A percentile compares a stretch with the other conserved stretches of the same genome.
These are phyloP conservation scores for Yamadazyma spencermartinsiae DNA, from an alignment of 1,139 yeast species.

Conservation along the genomic window DNA sequence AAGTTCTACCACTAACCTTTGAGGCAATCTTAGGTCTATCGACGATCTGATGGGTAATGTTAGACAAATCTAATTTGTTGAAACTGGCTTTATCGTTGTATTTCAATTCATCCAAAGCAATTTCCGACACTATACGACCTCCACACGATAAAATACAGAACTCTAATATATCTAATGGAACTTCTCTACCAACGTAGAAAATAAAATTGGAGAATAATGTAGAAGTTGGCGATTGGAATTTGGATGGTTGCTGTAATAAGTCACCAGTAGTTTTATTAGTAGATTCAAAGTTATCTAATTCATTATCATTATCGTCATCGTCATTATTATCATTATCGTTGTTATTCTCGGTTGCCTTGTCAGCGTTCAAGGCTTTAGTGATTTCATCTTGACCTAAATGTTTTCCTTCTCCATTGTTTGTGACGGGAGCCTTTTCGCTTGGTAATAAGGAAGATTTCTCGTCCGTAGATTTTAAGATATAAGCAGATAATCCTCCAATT, in stretches of 20 bases:
- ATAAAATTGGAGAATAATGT: constrained; percentile 71
- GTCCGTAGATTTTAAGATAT: constrained; percentile 55
- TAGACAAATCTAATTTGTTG: constrained; percentile 57
- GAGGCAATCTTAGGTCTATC: constrained; percentile 83
- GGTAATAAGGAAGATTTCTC: constrained; percentile 45
- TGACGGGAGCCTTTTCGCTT: constrained; percentile 17
- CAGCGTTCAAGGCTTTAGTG: constrained; percentile 53
- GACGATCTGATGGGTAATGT: constrained; percentile 88
- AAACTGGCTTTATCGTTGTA: constrained; percentile 40
- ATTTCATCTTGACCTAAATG: constrained; percentile 46
- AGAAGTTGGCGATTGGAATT: constrained; percentile 57
- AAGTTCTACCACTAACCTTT: constrained; percentile 88
- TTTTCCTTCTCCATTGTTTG: constrained; percentile 34
- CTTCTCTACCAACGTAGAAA: constrained; percentile 93
- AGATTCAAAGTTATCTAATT: constrained; percentile 71
- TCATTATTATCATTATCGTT: constrained; percentile 35
- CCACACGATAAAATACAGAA: constrained; percentile 86
- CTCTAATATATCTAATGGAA: constrained; percentile 87
- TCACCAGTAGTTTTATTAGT: constrained; percentile 72
- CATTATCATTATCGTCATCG: constrained; percentile 33
- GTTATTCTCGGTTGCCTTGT: constrained; percentile 20
- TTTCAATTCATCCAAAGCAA: constrained; percentile 75
- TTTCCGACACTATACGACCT: constrained; percentile 82
- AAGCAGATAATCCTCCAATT: constrained; percentile 87
- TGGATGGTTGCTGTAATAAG: constrained; percentile 74